Evolutionary conservation across 73 alveolate genomes (phyloP), one percentile per base, ranked within the genome.

Genomic region (Tetrahymena thermophila): DNA sequence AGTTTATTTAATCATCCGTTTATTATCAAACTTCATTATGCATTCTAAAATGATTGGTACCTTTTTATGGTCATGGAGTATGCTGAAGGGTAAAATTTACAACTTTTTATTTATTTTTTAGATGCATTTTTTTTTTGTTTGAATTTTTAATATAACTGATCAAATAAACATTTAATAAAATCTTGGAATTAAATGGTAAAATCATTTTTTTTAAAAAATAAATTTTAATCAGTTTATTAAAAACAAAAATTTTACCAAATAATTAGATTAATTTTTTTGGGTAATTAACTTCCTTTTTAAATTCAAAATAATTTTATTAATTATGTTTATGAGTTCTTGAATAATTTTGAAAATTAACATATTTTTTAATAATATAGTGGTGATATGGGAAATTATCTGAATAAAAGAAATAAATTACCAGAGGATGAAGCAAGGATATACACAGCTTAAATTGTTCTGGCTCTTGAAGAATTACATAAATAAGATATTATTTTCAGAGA

Each of bases 401-500:
- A 94, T 9, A 95, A 95, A 57, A 43, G 84, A 35, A 58, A 43
- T 31, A 97, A 98, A 95, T 98, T 98, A 94, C 94, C 97, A 3
- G 99, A 98, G 95, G 98, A 98, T 34, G 94, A 97, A 55, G 99
- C 99, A 34, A 96, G 98, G 96, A 96, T 98, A 94, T 98, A 98
- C 93, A 93, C 98, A n/a, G 95, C 99, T 85, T 99, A 99, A 96
- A 97, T 99, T 4, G 85, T 99, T 34, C 94, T 98, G 85, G 99
- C 99, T 2, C 94, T 99, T 37, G 99, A 99, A 93, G 98, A 97
- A 84, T 96, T 99, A 37, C 99, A 99, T 96, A 97, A 98, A 94
- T 96, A 98, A 93, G 99, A 98, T 94, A 99, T 99, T 21, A 98
- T 99, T 43, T 99, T 97, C 95, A 96, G 99, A 96, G 99, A 99